A percentile compares a stretch with the other conserved stretches of the same genome.
Evolutionary conservation across 108 stramenopile species (phyloP).

Genomic region (Schizochytrium sp.): DNA sequence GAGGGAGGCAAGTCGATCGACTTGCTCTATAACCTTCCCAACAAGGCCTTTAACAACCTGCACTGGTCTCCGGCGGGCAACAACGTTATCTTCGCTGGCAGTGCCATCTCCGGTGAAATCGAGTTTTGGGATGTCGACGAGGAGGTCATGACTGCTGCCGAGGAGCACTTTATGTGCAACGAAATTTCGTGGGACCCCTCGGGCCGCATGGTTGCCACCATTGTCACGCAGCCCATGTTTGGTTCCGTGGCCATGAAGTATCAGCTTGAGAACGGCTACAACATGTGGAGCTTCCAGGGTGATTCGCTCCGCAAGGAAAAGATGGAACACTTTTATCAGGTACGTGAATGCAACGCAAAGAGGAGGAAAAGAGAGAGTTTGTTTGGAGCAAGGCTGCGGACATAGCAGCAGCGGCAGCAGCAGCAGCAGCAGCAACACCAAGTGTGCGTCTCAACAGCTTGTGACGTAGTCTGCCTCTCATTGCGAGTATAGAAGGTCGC

Average conservation of each 20-base stretch:
- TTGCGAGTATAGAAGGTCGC: neutral
- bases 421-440: too few species aligned
- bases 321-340: slow-evolving; percentile 44
- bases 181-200: slow-evolving; percentile 55
- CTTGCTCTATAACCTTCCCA: slow-evolving; percentile 27
- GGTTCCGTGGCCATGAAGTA: slow-evolving; percentile 32
- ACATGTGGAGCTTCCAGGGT: slow-evolving; percentile 46
- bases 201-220: slow-evolving; percentile 46
- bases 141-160: slow-evolving; percentile 29
- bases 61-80: slow-evolving; percentile 54
- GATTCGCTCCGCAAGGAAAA: slow-evolving; percentile 10
- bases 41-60: slow-evolving; percentile 34
- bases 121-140: slow-evolving; percentile 56
- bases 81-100: slow-evolving; percentile 37
- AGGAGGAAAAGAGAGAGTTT: too few species aligned
- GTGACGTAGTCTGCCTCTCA: neutral
- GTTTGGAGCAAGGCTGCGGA: too few species aligned
- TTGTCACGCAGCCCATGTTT: slow-evolving; percentile 43
- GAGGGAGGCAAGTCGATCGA: neutral
- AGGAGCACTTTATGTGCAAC: slow-evolving; percentile 44
- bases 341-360: neutral
- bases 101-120: slow-evolving; percentile 23
- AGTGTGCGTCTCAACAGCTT: neutral
- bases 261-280: slow-evolving; percentile 46
- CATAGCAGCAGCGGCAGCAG: too few species aligned